phyloP scores from a whole-genome alignment of 192 early-diverging fungal genomes.

The Linnemannia zychae region DNA sequence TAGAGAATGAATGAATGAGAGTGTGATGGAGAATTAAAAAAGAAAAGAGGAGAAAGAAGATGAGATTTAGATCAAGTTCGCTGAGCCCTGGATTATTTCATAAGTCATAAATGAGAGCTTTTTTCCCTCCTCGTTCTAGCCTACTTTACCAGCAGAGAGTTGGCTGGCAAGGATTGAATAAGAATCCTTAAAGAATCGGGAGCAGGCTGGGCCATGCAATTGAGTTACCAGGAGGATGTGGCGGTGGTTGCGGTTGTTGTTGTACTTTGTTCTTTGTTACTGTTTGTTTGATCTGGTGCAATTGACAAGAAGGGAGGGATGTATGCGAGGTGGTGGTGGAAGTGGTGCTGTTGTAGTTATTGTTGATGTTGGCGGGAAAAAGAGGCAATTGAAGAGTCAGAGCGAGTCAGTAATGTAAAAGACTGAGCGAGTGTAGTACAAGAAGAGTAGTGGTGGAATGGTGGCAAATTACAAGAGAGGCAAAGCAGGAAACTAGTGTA shows the following conservation, averaged over 20 bases:
- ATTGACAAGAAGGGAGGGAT: neutral
- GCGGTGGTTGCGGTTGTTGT: neutral
- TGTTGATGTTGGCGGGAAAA: neutral
- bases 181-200: neutral
- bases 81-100: neutral
- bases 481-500: neutral
- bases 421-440: neutral
- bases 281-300: neutral
- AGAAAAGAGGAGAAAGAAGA: neutral
- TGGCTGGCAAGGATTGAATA: constrained; percentile 4
- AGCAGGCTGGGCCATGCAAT: constrained; percentile 10
- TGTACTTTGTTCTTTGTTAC: neutral
- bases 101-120: constrained; percentile 3
- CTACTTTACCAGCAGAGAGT: neutral
- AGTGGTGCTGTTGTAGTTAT: neutral
- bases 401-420: neutral
- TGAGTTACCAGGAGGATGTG: neutral
- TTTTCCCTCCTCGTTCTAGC: neutral
- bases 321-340: neutral
- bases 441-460: neutral
- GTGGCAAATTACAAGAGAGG: neutral
- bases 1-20: neutral
- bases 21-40: neutral
- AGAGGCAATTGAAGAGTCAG: neutral
- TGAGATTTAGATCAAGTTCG: constrained; percentile 5